Evolutionary conservation across 257 asterid genomes (phyloP).

Genomic region (Solanum chmielewskii): DNA sequence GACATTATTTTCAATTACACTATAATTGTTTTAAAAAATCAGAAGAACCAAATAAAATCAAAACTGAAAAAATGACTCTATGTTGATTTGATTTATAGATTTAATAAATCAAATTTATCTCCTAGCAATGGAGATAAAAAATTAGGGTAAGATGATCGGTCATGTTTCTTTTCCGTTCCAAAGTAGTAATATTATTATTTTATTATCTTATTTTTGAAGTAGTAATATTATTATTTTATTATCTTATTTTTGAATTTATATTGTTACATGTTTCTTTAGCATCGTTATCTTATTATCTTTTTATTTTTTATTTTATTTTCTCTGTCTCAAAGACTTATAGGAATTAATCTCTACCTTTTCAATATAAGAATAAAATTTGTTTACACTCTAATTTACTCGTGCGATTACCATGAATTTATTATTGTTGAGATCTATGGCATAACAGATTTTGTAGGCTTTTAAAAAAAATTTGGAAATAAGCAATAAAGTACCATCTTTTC

Average conservation of each 20-base stretch:
- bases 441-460: not conserved
- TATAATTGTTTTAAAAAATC: too few species aligned
- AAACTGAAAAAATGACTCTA: not conserved
- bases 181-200: not conserved
- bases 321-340: not conserved
- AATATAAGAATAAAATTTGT: too few species aligned
- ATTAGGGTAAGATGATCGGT: not conserved
- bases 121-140: not conserved
- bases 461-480: not conserved
- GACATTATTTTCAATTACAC: not conserved
- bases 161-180: not conserved
- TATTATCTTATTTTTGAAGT: not conserved
- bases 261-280: not conserved
- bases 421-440: not conserved
- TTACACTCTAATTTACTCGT: not conserved
- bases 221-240: not conserved
- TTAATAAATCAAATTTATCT: too few species aligned
- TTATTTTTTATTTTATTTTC: not conserved
- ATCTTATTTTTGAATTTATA: not conserved
- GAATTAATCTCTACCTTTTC: not conserved
- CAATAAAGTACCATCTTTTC: not conserved
- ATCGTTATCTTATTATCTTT: not conserved
- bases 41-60: not conserved
- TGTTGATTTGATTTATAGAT: not conserved
- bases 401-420: not conserved